Conservation (phyloP, 106 monocot genomes). For the Amphibolis antarctica region DNA sequence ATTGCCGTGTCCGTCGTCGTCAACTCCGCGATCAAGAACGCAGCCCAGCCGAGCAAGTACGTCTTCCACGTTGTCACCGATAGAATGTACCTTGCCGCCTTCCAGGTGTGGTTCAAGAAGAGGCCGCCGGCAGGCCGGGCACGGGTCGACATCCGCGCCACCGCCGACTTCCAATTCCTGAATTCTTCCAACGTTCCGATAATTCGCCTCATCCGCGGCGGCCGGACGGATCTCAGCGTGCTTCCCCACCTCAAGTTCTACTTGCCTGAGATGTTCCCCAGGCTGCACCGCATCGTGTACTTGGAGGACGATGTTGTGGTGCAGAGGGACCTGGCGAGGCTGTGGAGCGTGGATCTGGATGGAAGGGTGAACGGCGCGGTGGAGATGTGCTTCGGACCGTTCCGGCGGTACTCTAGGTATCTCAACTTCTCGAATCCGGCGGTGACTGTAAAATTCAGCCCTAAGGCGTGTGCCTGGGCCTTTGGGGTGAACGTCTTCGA, state of each 20-base stretch:
- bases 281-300: slow-evolving; percentile 46
- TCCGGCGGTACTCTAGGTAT: slow-evolving; percentile 50
- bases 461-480: slow-evolving; percentile 76
- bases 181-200: slow-evolving; percentile 43
- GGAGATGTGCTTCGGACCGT: slow-evolving; percentile 83
- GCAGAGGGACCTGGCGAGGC: slow-evolving; percentile 57
- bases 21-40: slow-evolving; percentile 48
- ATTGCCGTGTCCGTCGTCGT: slow-evolving; percentile 74
- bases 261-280: slow-evolving; percentile 81
- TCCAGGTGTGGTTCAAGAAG: slow-evolving; percentile 80
- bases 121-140: slow-evolving; percentile 46
- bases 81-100: slow-evolving; percentile 61
- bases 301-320: slow-evolving; percentile 95
- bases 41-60: slow-evolving; percentile 37
- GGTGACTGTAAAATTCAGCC: slow-evolving; percentile 46
- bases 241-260: slow-evolving; percentile 74
- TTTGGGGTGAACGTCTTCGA: slow-evolving; percentile 90
- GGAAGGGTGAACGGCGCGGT: slow-evolving; percentile 85
- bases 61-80: slow-evolving; percentile 83
- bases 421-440: slow-evolving; percentile 64
- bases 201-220: slow-evolving; percentile 27
- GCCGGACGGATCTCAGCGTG: slow-evolving; percentile 31
- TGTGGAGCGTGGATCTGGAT: slow-evolving; percentile 64
- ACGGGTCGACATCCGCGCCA: slow-evolving; percentile 43
- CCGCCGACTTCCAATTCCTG: slow-evolving; percentile 48